Evolutionary conservation across 345 rosid species (phyloP), one percentile per base, ranked within the genome.

Genomic region (Geranium rotundifolium): DNA sequence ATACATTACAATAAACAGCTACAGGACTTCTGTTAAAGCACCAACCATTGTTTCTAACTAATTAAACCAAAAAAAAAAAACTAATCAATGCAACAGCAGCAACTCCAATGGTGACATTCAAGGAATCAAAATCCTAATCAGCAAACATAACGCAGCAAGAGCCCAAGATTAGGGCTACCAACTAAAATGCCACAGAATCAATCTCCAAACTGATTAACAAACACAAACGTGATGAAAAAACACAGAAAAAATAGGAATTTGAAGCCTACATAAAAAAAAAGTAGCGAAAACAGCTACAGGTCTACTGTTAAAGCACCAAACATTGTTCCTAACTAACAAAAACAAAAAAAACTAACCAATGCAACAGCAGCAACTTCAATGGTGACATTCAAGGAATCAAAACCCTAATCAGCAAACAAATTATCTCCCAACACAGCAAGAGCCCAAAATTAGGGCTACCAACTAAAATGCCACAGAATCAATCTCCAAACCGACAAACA

Each of bases 191-290:
- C 50, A 41, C 50, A 15, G 20, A 13, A 60, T 37, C 61, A 46
- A 18, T 23, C 15, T 23, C 30, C 56, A n/a, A 23, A 34, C 49
- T 30, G 27, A 13, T 34, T 31, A 67, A 20, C 31, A 19, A 41
- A 9, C 19, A 17, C 19, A 7, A 66, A 18, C 17, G 17, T 58
- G 19, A 17, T 15, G 30, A 19, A 31, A 54, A 15, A 34, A 55
- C 39, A 9, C 12, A 1, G 58, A 14, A 1, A 16, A 59, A 29
- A 19, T 61, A 61, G 65, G 61, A 65, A 63, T 55, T 61, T 19
- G 17, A 55, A 34, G 61, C 70, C 34, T 59, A 39, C 65, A 61
- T 60, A 60, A 6, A 41, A 19, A 60, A 60, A 67, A 50, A 19
- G n/a, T n/a, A 31, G 4, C 3, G 7, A 31, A 31, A 31, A 3